These are phyloP conservation scores for Senecio squalidus DNA, from an alignment of 140 eudicot genomes.

Conservation along the genomic window DNA sequence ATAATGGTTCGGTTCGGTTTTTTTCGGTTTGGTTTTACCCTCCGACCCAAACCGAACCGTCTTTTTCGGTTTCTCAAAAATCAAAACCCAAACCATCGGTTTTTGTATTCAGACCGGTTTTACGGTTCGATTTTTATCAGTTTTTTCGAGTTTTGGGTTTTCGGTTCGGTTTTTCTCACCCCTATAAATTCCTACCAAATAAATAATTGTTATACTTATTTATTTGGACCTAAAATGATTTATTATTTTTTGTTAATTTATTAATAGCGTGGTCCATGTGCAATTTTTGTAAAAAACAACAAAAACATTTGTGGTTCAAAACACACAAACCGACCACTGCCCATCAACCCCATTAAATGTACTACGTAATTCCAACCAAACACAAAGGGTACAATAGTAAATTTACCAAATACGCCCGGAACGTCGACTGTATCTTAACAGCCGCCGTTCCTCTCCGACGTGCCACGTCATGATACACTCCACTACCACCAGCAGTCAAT, in stretches of 20 bases:
- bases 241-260: too few species aligned
- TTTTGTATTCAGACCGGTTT: too few species aligned
- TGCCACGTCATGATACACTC: slow-evolving; percentile 18
- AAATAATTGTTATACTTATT: background rate
- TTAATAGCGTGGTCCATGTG: slow-evolving; percentile 33
- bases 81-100: too few species aligned
- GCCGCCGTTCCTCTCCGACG: slow-evolving; percentile 52
- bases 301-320: slow-evolving; percentile 13
- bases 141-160: too few species aligned
- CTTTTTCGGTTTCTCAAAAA: too few species aligned
- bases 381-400: slow-evolving; percentile 18
- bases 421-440: slow-evolving; percentile 71
- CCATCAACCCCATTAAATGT: slow-evolving; percentile 22
- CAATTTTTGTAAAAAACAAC: slow-evolving; percentile 17
- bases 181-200: too few species aligned
- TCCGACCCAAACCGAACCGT: too few species aligned
- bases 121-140: too few species aligned
- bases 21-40: too few species aligned
- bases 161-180: too few species aligned
- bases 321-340: background rate
- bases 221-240: too few species aligned
- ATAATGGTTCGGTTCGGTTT: too few species aligned
- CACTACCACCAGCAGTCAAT: slow-evolving; percentile 41
- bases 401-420: slow-evolving; percentile 76
- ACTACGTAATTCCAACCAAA: slow-evolving; percentile 13